Percentiles rank a stretch among this genome's conserved stretches.
Evolutionary conservation across 1,284 basidiomycete species (phyloP).

Genomic region (Chalciporus sp.): DNA sequence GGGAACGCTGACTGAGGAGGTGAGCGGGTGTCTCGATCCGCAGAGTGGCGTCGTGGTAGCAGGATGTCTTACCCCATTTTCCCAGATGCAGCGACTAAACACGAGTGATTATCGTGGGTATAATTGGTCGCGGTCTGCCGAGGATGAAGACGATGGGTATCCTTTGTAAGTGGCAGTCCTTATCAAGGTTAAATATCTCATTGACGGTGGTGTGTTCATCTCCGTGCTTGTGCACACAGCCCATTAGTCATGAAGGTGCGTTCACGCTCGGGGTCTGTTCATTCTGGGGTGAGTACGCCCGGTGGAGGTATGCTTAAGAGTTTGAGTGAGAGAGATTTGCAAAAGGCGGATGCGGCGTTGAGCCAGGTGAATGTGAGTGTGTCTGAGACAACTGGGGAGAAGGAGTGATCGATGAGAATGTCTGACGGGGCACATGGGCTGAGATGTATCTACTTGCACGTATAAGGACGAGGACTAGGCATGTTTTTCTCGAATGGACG

Average conservation of each 20-base stretch:
- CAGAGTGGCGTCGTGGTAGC: no score
- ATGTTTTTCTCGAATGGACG: background rate
- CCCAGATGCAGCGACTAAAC: slow-evolving; percentile 79
- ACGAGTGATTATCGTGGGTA: slow-evolving; percentile 90
- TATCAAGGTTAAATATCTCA: slow-evolving; percentile 22
- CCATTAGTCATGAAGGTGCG: slow-evolving; percentile 91
- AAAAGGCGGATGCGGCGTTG: slow-evolving; percentile 82
- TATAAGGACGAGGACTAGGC: no score
- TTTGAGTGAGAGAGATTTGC: slow-evolving; percentile 83
- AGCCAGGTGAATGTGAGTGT: slow-evolving; percentile 54
- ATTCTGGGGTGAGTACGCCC: slow-evolving; percentile 88
- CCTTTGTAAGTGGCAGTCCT: slow-evolving; percentile 66
- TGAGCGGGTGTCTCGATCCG: slow-evolving; percentile 30
- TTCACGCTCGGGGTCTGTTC: slow-evolving; percentile 81
- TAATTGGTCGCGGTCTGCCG: slow-evolving; percentile 61
- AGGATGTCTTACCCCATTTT: background rate
- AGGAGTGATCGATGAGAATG: slow-evolving; percentile 2
- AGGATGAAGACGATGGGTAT: slow-evolving; percentile 91
- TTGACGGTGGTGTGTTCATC: slow-evolving; percentile 10
- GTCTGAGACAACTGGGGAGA: no score
- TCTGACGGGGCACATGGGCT: background rate
- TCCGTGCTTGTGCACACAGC: slow-evolving; percentile 42
- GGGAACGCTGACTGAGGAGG: slow-evolving; percentile 92
- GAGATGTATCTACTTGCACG: slow-evolving; percentile 16
- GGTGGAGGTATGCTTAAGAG: slow-evolving; percentile 77